Percentiles rank a stretch among this genome's conserved stretches.
Evolutionary conservation across 202 grass and related monocot species (phyloP).

Genomic region (Carex arenaria): DNA sequence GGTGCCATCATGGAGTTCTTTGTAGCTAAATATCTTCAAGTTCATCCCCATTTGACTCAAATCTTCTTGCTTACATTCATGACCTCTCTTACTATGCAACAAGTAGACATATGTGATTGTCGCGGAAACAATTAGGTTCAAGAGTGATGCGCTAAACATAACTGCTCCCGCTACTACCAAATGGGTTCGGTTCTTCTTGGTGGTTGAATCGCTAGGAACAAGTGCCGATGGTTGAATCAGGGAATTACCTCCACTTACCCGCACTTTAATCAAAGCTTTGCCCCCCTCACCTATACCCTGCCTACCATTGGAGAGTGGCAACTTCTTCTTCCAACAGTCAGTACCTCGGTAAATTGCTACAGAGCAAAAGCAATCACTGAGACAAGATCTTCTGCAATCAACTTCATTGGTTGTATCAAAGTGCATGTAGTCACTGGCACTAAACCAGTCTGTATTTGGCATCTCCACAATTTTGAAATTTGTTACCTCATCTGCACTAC

Average conservation of each 20-base stretch:
- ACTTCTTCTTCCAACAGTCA: slow-evolving; percentile 29
- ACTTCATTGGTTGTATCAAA: slow-evolving; percentile 10
- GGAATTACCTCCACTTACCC: slow-evolving; percentile 4
- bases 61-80: not conserved
- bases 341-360: not conserved
- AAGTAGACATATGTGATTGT: not conserved
- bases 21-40: slow-evolving; percentile 30
- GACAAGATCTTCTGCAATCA: not conserved
- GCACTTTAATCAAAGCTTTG: slow-evolving; percentile 26
- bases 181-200: not conserved
- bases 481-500: not conserved
- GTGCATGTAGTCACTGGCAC: slow-evolving; percentile 9
- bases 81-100: not conserved
- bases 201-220: not conserved
- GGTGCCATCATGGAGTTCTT: slow-evolving; percentile 45
- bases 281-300: not conserved
- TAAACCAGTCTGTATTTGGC: not conserved
- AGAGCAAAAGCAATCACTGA: slow-evolving; percentile 29
- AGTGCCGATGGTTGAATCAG: not conserved
- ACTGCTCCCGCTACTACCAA: not conserved
- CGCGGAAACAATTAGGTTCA: not conserved
- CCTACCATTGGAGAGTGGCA: slow-evolving; percentile 11
- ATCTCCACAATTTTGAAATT: not conserved
- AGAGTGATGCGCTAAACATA: slow-evolving; percentile 1
- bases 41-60: slow-evolving; percentile 23